Evolutionary conservation across 2,329 filamentous ascomycete species (phyloP), one percentile per base, ranked within the genome.

Genomic region (Epichloe sylvatica): DNA sequence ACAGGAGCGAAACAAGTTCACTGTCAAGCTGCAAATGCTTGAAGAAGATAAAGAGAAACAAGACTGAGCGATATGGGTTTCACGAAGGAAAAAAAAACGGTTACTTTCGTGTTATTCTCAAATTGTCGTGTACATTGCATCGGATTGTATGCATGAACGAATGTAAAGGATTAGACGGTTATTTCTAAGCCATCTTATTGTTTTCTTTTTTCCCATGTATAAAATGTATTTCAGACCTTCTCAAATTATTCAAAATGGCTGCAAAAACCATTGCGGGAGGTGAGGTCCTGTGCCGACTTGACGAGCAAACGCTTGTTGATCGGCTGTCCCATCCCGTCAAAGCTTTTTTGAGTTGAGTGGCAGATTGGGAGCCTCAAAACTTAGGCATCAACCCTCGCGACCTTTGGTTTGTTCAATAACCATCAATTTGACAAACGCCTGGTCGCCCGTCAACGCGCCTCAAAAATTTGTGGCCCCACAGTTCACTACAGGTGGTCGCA

Each of bases 11-110:
- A 67, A 64, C 53, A 65, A 66, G 30, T 60, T 71, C 5, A 66
- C 66, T 2, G 64, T 76, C 19, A 67, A 67, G 57, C 57, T 74
- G 54, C 67, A 70, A 54, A 65, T 69, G 54, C 64, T 67, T 2
- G 66, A 70, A 30, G 67, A 71, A n/a, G 23, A 49, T 12, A 33
- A 35, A 34, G 8, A 44, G 37, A 25, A 46, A 19, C 40, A 45
- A 23, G 40, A 51, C 34, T 47, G 25, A 45, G 19, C 21, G n/a
- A 41, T 6, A 4, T 17, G 13, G 41, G 15, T 34, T 17, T 21
- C 25, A 7, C 23, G 7, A 12, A 37, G 5, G 40, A 5, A 23
- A 23, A 25, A 7, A 17, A n/a, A 41, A 41, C 17, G 2, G 19
- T 23, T 41, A 11, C 23, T 41, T 11, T 17, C 4, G 19, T 41